Base-by-base conservation (phyloP, 2,329 filamentous ascomycete species). In the Karstenula rhodostoma region DNA sequence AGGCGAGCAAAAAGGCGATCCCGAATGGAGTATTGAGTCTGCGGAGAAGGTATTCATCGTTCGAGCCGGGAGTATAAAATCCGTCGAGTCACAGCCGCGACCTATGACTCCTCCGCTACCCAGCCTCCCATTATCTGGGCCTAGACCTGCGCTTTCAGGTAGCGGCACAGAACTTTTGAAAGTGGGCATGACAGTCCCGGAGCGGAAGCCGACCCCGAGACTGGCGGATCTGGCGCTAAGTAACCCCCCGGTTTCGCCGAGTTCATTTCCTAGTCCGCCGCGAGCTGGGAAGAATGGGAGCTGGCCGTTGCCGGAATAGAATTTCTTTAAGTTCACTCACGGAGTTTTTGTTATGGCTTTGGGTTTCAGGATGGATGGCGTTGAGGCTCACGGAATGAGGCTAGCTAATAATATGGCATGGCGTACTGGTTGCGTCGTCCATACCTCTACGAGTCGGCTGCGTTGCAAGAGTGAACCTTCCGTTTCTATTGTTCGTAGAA, bases 11-110 rank as follows among this genome's bases (percentile, higher is more conserved):
- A 59, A 44, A 23, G 3, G 25, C n/a, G 66, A 67, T 29, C 27
- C 58, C 4, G 66, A 70, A 51, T 71, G 66, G 66, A 59, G 56
- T 35, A 68, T 70, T 56, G 63, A 64, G 23, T 68, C 66, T 13
- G 67, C 64, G 2, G 61, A 62, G 23, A 66, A 68, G 46, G 64
- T 70, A 3, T 62, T 62, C 22, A 70, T 70, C 47, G 56, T 67
- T 27, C 59, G 62, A 4, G 64, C 63, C 9, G 64, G 61, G 9
- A 67, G 58, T 27, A 49, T 60, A 4, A 56, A 54, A 19, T 60
- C 57, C 10, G 42, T 59, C 7, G 52, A 58, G 29, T 50, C 50
- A 12, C 37, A 48, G 9, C 35, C 51, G n/a, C 43, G 32, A 4
- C 19, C 40, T 10, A 54, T 25, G 4, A 29, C 51, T 29, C 43